These are phyloP conservation scores for Rhamnella rubrinervis DNA, from an alignment of 331 rosid species.

Conservation along the genomic window DNA sequence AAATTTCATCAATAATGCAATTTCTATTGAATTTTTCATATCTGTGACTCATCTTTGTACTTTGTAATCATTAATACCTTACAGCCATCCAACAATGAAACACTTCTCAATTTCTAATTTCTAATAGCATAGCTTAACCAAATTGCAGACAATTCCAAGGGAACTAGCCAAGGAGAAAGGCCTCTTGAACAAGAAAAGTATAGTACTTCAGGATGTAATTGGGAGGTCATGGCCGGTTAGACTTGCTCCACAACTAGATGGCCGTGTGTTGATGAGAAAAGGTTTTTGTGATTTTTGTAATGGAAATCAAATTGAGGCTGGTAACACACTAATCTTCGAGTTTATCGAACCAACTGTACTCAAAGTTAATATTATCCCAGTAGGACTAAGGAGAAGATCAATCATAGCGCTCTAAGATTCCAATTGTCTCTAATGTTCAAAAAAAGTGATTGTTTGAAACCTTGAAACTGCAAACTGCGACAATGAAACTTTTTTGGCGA, in stretches of 20 bases:
- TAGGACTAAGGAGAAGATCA: not conserved
- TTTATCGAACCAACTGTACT: not conserved
- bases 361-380: slow-evolving; percentile 1
- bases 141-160: slow-evolving; percentile 7
- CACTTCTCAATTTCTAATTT: no score
- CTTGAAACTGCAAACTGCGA: no score
- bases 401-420: no score
- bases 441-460: no score
- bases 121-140: no score
- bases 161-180: not conserved
- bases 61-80: no score
- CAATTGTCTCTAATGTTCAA: no score
- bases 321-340: slow-evolving; percentile 5
- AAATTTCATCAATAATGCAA: no score
- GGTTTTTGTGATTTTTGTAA: not conserved
- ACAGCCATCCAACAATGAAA: no score
- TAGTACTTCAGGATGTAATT: not conserved
- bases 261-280: not conserved
- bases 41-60: no score
- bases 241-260: not conserved
- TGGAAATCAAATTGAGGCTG: not conserved
- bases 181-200: not conserved
- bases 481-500: no score
- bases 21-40: no score
- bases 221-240: slow-evolving; percentile 4